Base-by-base conservation (phyloP, 1,284 basidiomycete species). In the Athelia sp. region DNA sequence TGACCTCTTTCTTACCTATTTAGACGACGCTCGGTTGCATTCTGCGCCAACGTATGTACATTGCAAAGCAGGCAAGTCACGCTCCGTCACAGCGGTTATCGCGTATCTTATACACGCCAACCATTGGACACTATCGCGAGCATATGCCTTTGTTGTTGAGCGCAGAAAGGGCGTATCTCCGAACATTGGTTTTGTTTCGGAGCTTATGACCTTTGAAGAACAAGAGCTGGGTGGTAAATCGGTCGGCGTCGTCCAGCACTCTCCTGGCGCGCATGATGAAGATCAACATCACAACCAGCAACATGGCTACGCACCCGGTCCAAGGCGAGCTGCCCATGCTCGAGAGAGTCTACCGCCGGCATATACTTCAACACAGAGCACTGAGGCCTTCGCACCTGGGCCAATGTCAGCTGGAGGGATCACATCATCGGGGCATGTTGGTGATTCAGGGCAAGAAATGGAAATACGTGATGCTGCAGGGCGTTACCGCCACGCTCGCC, bases 21-120 rank as follows among this genome's bases (percentile, higher is more conserved):
- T 46, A 54, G 95, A 98, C 63, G 93, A 96, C 58, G 95, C 95
- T 1, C 82, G 87, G 34, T 66, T 97, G 48, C 91, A 94, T 58
- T 90, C 87, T 0, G 78, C 90, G 18, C 87, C 94, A 1, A 90
- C 89, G 1, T 98, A 97, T 60, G 93, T 98, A 13, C 96, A 98
- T 67, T 98, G 95, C 72, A 94, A 93, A 70, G 95, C 92, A 2
- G 96, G 95, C 24, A 98, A 95, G 71, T 94, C 91, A 1, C 86
- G 96, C 15, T 94, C 90, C 0, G 95, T 98, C n/a, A 97, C 93
- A 0, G 90, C 93, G 9, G 94, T 98, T 35, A 92, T 99, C 71
- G 96, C 93, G 1, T 98, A 97, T 65, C 84, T 99, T 46, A 98
- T 99, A 56, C 93, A 97, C 60, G 90, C 93, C 4, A 93, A 97